Percentiles rank a stretch among this genome's conserved stretches.
These are phyloP conservation scores for Daldinia eschscholtzii DNA, from an alignment of 2,329 filamentous ascomycete species.

Conservation along the genomic window DNA sequence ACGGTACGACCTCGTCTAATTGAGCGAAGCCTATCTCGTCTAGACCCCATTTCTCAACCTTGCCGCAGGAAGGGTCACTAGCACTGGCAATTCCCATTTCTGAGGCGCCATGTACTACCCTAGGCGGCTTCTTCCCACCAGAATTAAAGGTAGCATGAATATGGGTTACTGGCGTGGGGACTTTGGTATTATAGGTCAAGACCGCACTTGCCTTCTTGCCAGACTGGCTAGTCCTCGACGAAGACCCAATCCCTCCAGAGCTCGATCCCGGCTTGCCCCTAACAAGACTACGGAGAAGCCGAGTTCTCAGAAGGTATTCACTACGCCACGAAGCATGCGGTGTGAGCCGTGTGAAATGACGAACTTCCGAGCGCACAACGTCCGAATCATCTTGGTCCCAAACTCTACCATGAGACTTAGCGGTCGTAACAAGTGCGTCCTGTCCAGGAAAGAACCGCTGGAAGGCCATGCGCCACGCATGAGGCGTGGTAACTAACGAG, in stretches of 20 bases:
- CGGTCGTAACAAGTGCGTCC: conserved; percentile 62
- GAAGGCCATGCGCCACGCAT: conserved; percentile 95
- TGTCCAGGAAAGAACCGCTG: conserved; percentile 89
- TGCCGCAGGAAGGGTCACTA: conserved; percentile 83
- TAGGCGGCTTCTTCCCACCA: conserved; percentile 78
- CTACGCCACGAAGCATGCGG: conserved; percentile 92
- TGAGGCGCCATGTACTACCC: conserved; percentile 85
- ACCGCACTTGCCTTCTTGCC: conserved; percentile 79
- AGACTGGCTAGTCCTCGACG: conserved; percentile 62
- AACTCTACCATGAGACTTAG: conserved; percentile 54
- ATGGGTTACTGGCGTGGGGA: conserved; percentile 82
- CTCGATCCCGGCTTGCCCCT: conserved; percentile 81
- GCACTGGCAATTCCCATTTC: conserved; percentile 82
- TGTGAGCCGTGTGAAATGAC: conserved; percentile 85
- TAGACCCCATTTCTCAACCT: conserved; percentile 84
- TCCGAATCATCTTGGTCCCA: conserved; percentile 64
- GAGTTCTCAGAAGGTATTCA: conserved; percentile 91
- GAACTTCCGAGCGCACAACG: conserved; percentile 76
- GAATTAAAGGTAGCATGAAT: conserved; percentile 80
- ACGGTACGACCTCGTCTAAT: conserved; percentile 81
- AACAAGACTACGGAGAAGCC: conserved; percentile 82
- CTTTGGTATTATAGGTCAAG: conserved; percentile 86
- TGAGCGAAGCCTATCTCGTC: conserved; percentile 82
- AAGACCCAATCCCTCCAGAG: conserved; percentile 64
- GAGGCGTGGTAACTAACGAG: conserved; percentile 85